Evolutionary conservation across 768 basidiomycete species (phyloP).

Genomic region (Thelephora aurantiotincta): DNA sequence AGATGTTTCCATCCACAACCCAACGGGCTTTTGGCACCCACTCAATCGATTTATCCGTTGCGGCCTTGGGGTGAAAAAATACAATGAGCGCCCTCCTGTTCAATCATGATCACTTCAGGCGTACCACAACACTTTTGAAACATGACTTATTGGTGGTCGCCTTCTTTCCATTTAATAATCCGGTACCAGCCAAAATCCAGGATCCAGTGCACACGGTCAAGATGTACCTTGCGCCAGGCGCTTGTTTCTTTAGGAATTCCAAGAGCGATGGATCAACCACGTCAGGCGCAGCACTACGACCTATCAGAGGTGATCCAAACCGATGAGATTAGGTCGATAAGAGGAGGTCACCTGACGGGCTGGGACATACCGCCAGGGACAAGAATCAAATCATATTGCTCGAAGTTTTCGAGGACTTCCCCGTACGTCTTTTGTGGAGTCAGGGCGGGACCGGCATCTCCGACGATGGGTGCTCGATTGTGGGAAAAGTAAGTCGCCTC

Average conservation of each 20-base stretch:
- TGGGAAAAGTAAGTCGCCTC: constrained; percentile 11
- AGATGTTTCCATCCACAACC: constrained; percentile 25
- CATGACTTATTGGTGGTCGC: constrained; percentile 24
- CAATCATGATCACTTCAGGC: constrained; percentile 2
- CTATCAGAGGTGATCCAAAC: no score
- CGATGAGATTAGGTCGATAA: no score
- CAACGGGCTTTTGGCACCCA: constrained; percentile 25
- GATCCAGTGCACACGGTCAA: constrained; percentile 22
- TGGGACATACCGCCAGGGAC: constrained; percentile 7
- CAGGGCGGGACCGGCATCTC: constrained; percentile 8
- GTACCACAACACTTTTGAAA: constrained; percentile 16
- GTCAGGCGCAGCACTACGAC: background rate
- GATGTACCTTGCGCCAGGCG: constrained; percentile 15
- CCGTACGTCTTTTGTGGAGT: constrained; percentile 6
- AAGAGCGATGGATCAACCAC: background rate
- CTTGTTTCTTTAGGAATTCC: constrained; percentile 2
- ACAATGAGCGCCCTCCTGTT: background rate
- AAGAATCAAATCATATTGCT: constrained; percentile 9
- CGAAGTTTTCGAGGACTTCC: background rate
- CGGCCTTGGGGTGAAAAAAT: constrained; percentile 9
- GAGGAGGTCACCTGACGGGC: background rate
- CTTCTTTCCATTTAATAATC: constrained; percentile 18
- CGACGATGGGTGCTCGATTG: constrained; percentile 9
- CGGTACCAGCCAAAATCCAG: constrained; percentile 19
- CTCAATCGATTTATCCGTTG: constrained; percentile 10